Evolutionary conservation across 176 grass and related monocot genomes (phyloP), one percentile per base, ranked within the genome.

Genomic region (Oryza meridionalis): DNA sequence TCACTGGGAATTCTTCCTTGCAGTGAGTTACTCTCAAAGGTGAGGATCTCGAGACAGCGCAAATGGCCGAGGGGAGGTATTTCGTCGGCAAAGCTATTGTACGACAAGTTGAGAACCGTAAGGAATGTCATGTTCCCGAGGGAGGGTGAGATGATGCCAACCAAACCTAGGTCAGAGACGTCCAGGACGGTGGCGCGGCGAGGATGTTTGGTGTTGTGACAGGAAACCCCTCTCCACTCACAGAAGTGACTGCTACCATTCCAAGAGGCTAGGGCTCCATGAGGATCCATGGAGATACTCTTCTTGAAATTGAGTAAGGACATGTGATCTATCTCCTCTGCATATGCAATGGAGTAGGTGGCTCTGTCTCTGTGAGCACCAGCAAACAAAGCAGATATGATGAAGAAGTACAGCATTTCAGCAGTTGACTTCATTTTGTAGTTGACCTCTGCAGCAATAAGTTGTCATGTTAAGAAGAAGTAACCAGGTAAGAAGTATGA

Each of bases 91-190:
- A 79, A 27, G 15, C 25, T 15, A 49, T 79, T 79, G 19, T 49
- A 19, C 2, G 63, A 79, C 40, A 79, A 67, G 42, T 67, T 80
- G 42, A 80, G 77, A 11, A 25, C 26, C 50, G 64, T 67, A 49
- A 80, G 77, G 77, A 80, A 50, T 68, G 77, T 80, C 17, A 80
- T 26, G 77, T 80, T 80, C 25, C 77, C 64, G 68, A 80, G 77
- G 51, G 43, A 80, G 25, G 77, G 26, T n/a, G 77, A 80, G 27
- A 80, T 68, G 15, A 8, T 7, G 64, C 64, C 77, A 50, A 22
- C 22, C 77, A 80, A 68, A 40, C 77, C 64, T 50, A 14, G 64
- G 25, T 14, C 42, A 68, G 43, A 25, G 11, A 80, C 64, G 64
- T 80, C 27, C 64, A 80, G 17, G 43, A 44, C 43, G 7, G 43